Evolutionary conservation across 1,139 yeast genomes (phyloP).

Genomic region (Zygotorulaspora mrakii): DNA sequence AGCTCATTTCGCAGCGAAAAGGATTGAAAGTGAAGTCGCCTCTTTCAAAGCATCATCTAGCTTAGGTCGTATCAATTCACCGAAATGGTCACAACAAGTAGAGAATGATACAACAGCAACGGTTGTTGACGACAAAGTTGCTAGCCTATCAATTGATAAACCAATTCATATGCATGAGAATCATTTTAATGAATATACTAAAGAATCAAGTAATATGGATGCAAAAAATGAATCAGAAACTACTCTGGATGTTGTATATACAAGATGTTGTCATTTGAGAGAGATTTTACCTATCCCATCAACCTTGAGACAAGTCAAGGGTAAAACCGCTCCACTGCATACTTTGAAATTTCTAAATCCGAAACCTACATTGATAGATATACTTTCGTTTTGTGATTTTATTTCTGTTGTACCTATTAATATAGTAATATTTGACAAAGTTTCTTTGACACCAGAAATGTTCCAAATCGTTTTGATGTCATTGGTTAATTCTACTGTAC

Average conservation of each 20-base stretch:
- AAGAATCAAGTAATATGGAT: slow-evolving; percentile 14
- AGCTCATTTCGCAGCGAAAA: slow-evolving; percentile 65
- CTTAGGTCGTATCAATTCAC: not conserved
- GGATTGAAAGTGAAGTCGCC: slow-evolving; percentile 62
- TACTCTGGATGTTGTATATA: slow-evolving; percentile 63
- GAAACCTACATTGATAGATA: slow-evolving; percentile 84
- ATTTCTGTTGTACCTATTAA: slow-evolving; percentile 78
- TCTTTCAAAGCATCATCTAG: slow-evolving; percentile 31
- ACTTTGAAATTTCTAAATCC: slow-evolving; percentile 81
- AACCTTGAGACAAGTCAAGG: slow-evolving; percentile 69
- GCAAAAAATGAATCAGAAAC: slow-evolving; percentile 30
- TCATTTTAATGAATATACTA: slow-evolving; percentile 41
- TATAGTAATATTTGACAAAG: slow-evolving; percentile 78
- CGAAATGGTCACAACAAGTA: slow-evolving; percentile 5
- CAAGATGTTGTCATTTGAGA: slow-evolving; percentile 71
- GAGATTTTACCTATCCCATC: slow-evolving; percentile 77
- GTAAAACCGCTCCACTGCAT: slow-evolving; percentile 69
- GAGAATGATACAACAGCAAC: slow-evolving; percentile 11
- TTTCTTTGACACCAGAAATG: slow-evolving; percentile 77
- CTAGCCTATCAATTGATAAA: slow-evolving; percentile 47
- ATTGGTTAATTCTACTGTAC: slow-evolving; percentile 49
- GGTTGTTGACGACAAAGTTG: slow-evolving; percentile 36
- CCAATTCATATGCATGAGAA: slow-evolving; percentile 69
- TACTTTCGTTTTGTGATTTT: slow-evolving; percentile 83
- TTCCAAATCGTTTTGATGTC: slow-evolving; percentile 63